Evolutionary conservation across 2,329 filamentous ascomycete genomes (phyloP).

Genomic region (Polytolypa hystricis): DNA sequence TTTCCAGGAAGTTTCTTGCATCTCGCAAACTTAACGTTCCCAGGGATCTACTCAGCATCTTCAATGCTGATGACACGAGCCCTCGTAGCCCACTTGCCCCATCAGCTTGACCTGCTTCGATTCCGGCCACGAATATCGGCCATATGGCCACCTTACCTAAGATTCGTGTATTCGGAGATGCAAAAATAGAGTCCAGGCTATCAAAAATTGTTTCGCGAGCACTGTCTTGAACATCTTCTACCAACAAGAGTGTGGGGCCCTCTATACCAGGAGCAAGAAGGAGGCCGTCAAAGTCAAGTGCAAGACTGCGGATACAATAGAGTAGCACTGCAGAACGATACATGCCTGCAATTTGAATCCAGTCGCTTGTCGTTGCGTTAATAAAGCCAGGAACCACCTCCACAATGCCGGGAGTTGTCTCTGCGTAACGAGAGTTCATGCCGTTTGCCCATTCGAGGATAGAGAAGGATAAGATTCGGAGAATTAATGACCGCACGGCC

Average conservation of each 20-base stretch:
- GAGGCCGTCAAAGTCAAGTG: constrained; percentile 9
- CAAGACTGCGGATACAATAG: constrained; percentile 10
- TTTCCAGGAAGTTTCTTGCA: constrained; percentile 6
- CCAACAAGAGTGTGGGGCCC: constrained; percentile 2
- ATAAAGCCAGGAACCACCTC: constrained; percentile 8
- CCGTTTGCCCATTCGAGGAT: constrained; percentile 8
- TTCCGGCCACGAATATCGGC: constrained; percentile 12
- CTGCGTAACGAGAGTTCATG: constrained; percentile 6
- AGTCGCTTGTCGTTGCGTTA: constrained; percentile 8
- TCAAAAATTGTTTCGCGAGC: constrained; percentile 10
- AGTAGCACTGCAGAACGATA: constrained; percentile 11
- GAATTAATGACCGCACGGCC: constrained; percentile 3
- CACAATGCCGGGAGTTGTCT: not conserved
- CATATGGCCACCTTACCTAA: constrained; percentile 10
- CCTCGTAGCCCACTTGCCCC: constrained; percentile 3
- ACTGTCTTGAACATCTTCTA: constrained; percentile 8
- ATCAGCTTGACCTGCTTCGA: constrained; percentile 9
- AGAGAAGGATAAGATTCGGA: constrained; percentile 10
- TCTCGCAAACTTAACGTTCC: constrained; percentile 9
- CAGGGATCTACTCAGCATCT: constrained; percentile 6
- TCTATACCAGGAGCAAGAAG: constrained; percentile 2
- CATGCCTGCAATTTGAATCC: constrained; percentile 10
- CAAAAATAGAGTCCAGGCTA: constrained; percentile 2
- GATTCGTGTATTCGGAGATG: constrained; percentile 1
- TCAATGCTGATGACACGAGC: constrained; percentile 4